Conservation (phyloP, 768 basidiomycete genomes). For the Zangia roseola region DNA sequence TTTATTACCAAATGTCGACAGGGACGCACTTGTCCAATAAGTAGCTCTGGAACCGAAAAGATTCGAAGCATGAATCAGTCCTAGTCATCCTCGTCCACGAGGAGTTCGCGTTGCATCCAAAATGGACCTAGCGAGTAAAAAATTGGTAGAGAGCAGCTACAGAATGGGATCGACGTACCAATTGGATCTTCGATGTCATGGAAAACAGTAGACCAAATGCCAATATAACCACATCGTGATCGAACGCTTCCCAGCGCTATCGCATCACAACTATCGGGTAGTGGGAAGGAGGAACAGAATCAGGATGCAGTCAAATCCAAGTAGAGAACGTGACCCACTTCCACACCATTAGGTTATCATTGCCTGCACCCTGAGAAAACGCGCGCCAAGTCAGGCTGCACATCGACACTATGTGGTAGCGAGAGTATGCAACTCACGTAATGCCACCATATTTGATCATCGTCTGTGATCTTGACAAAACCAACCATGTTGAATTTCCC, state of each 20-base stretch:
- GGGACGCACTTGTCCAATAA: not conserved
- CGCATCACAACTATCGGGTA: conserved; percentile 49
- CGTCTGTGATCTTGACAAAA: conserved; percentile 52
- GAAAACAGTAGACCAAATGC: conserved; percentile 47
- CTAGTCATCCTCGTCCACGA: conserved; percentile 26
- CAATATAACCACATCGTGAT: conserved; percentile 59
- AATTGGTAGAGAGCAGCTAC: not conserved
- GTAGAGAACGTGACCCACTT: conserved; percentile 36
- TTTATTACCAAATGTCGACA: not conserved
- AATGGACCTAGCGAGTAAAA: conserved; percentile 21
- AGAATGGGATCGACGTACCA: conserved; percentile 30
- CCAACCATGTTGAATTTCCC: conserved; percentile 51
- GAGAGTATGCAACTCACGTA: conserved; percentile 46
- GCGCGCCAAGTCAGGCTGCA: conserved; percentile 7
- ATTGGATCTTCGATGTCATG: conserved; percentile 49
- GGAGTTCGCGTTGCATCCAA: conserved; percentile 27
- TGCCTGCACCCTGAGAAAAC: conserved; percentile 46
- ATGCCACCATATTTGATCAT: conserved; percentile 60
- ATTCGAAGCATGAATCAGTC: not conserved
- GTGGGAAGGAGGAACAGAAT: not conserved
- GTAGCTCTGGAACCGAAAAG: not conserved
- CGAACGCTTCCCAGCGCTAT: conserved; percentile 61
- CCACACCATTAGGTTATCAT: conserved; percentile 54
- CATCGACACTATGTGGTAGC: conserved; percentile 1
- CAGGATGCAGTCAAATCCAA: not conserved